Evolutionary conservation across 805 yeast species (phyloP), one percentile per base, ranked within the genome.

Genomic region (Sungouiella thailandica): DNA sequence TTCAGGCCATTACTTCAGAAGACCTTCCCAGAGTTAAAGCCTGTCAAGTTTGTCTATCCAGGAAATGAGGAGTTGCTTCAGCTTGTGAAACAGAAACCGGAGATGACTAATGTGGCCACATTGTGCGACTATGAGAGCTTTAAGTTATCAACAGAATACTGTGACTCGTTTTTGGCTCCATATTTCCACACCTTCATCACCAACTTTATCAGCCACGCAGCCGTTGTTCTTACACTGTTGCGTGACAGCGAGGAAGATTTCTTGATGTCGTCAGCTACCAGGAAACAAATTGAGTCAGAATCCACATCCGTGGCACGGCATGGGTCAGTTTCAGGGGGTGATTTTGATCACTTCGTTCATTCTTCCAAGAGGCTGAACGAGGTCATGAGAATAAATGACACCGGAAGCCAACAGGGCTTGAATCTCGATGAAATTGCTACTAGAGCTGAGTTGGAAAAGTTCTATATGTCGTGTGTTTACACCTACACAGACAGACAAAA

Each of bases 361-460:
- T 9, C 25, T 10, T 12, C 25, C 14, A 34, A n/a, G n/a, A 24
- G 33, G 11, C 27, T 14, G 11, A 23, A 22, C 25, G 4, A 23
- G 34, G 11, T 17, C 5, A 28, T 17, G 13, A 20, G 25, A 10
- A 23, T 29, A 11, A 23, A n/a, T 14, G 33, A 30, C 9, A 18
- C 31, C 13, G 34, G 16, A 15, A 30, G 28, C 14, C 40, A 37
- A 12, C 29, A 25, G 12, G 50, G 49, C 4, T 57, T 78, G 14
- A 70, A 76, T 36, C 57, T 81, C 24, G 86, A 80, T 41, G 78
- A 70, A 33, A 68, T 83, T 13, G 71, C 86, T 1, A 76, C 81
- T 17, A 78, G 80, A 46, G 85, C 90, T 1, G 97, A 93, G 43
- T 62, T 93, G 24, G 98, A 93, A 55, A 69, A 96, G 41, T 85